Evolutionary conservation across 129 eudicot genomes (phyloP), one percentile per base, ranked within the genome.

Genomic region (Flaveria linearis): DNA sequence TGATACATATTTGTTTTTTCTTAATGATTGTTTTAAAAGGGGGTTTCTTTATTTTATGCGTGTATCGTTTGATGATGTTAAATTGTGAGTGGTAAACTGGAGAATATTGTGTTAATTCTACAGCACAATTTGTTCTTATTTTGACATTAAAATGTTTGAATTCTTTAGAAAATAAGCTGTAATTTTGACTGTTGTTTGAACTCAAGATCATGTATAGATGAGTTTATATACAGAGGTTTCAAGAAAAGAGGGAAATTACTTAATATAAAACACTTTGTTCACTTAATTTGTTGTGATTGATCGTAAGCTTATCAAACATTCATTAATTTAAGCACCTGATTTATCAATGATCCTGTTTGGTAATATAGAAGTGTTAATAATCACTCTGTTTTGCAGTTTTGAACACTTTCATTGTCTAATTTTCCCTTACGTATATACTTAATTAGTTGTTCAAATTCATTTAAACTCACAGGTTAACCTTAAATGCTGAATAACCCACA

Each of bases 351-450:
- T 60, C n/a, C 9, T 20, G 8, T 9, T 30, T 64, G 16, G 45
- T 30, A 33, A 14, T 33, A 64, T 28, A 5, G 2, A 30, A 14
- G 47, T 33, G 5, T 6, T 15, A 9, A 2, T 15, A 7, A 65
- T 65, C 13, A 65, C 46, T 33, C n/a, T 65, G 70, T 23, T 65
- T 42, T 65, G 49, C 22, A 14, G 15, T 15, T 65, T 65, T 65
- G 26, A 33, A 17, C 25, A 36, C n/a, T 65, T 65, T 2, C 50
- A 39, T 65, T 39, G 70, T 9, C 18, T 11, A 60, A 11, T 25
- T 23, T 23, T 25, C 9, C 9, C 62, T 17, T 55, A 30, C 36
- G 36, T 30, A 16, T 20, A 55, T 55, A 3, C 28, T 36, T 36
- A 36, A 2, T 22, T 57, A 9, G 0, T 22, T 58, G 23, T 62